Evolutionary conservation across 352 stramenopile species (phyloP), one percentile per base, ranked within the genome.

Genomic region (Peronospora belbahrii): DNA sequence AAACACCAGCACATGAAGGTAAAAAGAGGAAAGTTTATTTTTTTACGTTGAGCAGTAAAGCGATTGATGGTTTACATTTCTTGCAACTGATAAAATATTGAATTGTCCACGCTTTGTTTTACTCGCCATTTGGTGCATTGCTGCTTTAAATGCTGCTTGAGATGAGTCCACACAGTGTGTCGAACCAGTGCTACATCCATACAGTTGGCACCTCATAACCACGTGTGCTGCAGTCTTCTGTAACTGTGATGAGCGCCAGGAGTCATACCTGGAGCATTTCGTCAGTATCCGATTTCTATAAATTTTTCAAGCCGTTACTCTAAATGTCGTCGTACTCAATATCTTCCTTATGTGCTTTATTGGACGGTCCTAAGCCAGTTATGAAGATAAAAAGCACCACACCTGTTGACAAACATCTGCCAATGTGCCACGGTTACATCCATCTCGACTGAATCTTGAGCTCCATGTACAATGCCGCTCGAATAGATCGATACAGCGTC

Each of bases 331-430:
- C 65, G 61, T 83, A 95, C 80, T 75, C 90, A 52, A 60, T 85
- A 42, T 96, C 83, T 31, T 69, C 82, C 17, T 57, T 57, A 11
- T 68, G 49, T 10, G 83, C 82, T 20, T 76, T 56, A 40, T 94
- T 79, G 52, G 95, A 96, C 19, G 88, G 88, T 19, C 86, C 85
- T 49, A 92, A 77, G 28, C 85, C 83, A 38, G 85, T 92, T 20
- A 96, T 56, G 48, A 97, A 68, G 56, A 96, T 94, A 60, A 95
- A 97, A 6, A 96, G 59, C 48, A 96, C 85, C 18, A 96, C 83
- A 36, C 85, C 88, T 1, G 78, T 70, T 0, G 81, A 88, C 86
- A 97, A 11, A 95, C 71, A 59, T 97, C 88, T 18, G 88, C 75
- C 0, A 84, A 68, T n/a, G 72, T 75, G 20, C 66, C 75, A 35